Base-by-base conservation (phyloP, 2,329 filamentous ascomycete genomes). In the Anisogramma anomala region DNA sequence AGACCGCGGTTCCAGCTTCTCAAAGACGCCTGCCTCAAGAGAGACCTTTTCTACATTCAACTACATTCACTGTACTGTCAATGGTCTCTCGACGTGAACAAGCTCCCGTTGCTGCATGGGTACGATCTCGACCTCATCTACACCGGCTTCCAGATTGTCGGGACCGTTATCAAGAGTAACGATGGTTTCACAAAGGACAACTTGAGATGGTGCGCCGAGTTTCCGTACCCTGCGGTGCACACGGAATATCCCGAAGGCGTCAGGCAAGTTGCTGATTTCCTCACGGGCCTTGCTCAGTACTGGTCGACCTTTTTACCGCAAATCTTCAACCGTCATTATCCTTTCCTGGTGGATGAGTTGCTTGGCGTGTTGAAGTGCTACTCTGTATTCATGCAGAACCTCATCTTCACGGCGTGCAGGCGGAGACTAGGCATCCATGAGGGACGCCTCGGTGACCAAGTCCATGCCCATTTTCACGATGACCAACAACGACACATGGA, bases 41-140 rank as follows among this genome's bases (percentile, higher is more conserved):
- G 67, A 4, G 83, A 88, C 54, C 47, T 63, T 34, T 74, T 82
- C 52, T 87, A 80, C 53, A 50, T 86, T 36, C 64, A 69, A 5
- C 54, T 83, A 10, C 80, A 84, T 53, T 79, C 84, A 52, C 45
- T 81, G 2, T 79, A 75, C 55, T 82, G 77, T 52, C 52, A 71
- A 15, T 74, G 71, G 68, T 68, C 66, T 3, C 42, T 59, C 3
- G 54, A 63, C 14, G 17, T 20, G 10, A 18, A 36, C 6, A 13
- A 10, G 6, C 25, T 35, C 8, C 33, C 41, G 9, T 23, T 11
- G 3, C 5, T 38, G 6, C 34, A 17, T 4, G 8, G 18, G 17
- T 23, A 25, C 13, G 10, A 50, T 33, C 35, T 45, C 26, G 40
- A 45, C 2, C 36, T 44, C 4, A 48, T 62, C n/a, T 58, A 65